Conservation (phyloP, 176 grass and related monocot genomes). For the Oryza brachyantha region DNA sequence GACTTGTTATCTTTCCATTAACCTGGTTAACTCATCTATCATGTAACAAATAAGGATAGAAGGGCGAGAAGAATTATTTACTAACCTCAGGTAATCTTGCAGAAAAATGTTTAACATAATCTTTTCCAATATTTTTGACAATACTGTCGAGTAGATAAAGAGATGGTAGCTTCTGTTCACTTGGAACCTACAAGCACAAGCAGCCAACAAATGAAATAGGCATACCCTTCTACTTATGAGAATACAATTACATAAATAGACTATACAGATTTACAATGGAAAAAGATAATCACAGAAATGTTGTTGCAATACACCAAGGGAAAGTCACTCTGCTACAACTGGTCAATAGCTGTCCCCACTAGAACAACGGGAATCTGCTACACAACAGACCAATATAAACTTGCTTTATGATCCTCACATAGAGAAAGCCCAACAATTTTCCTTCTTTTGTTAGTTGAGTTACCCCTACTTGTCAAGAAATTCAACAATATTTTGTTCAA, state of each 20-base stretch:
- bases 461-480: background rate
- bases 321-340: background rate
- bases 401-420: background rate
- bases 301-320: background rate
- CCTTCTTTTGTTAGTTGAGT: background rate
- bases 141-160: slow-evolving; percentile 98
- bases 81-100: slow-evolving; percentile 77
- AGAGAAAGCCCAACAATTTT: slow-evolving; percentile 1
- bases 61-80: background rate
- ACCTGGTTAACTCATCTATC: background rate
- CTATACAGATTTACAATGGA: background rate
- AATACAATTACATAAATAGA: slow-evolving; percentile 23
- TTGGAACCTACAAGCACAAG: slow-evolving; percentile 69
- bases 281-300: slow-evolving; percentile 10
- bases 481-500: background rate
- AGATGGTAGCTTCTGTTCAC: slow-evolving; percentile 91
- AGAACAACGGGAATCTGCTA: slow-evolving; percentile 5
- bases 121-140: slow-evolving; percentile 98
- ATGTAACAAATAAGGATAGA: background rate
- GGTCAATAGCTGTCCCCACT: background rate
- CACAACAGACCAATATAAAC: slow-evolving; percentile 3
- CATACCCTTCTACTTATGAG: background rate
- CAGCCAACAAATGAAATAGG: slow-evolving; percentile 32
- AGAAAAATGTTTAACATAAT: slow-evolving; percentile 94
- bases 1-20: background rate